Evolutionary conservation across 352 stramenopile species (phyloP), one percentile per base, ranked within the genome.

Genomic region (Globisporangium spiculum): DNA sequence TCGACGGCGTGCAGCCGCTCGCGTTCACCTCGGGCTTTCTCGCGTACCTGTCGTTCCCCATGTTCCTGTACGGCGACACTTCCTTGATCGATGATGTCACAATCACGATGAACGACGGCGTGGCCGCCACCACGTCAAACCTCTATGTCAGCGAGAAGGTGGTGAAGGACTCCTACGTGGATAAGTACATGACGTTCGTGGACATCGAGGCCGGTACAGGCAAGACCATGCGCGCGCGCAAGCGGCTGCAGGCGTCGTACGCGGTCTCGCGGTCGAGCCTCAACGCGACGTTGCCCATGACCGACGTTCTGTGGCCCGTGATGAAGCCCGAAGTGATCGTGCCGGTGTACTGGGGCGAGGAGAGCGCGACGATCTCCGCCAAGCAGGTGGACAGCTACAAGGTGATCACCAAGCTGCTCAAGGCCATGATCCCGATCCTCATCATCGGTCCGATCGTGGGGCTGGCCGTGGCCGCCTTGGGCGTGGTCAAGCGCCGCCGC

Each of bases 21-120:
- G 81, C 77, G 64, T 93, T 92, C 69, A 77, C 80, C 68, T 79
- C 68, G 32, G 86, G 86, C 50, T 90, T 93, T 67, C 55, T 92
- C 34, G 80, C 82, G 44, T 93, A 85, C 68, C 69, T 93, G 57
- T 93, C 86, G 59, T 88, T 78, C 26, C 83, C 86, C 22, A 70
- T 90, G 66, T 93, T 81, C 66, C 66, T 93, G n/a, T 86, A 81
- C 63, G 81, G 82, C 3, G 71, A 91, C 69, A 68, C 68, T 26
- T 78, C 76, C 26, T 63, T 93, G 44, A 68, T 76, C 0, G 69
- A 77, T 3, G 66, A 36, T 12, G 76, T 93, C 20, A 66, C 81
- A 54, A 84, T 93, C 71, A 93, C 86, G 44, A 84, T 80, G 54
- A 53, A 46, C 9, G 66, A 93, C 58, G 85, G 85, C 46, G 75